Evolutionary conservation across 164 flowering plant genomes (phyloP), one percentile per base, ranked within the genome.

Genomic region (Vitis rupestris): DNA sequence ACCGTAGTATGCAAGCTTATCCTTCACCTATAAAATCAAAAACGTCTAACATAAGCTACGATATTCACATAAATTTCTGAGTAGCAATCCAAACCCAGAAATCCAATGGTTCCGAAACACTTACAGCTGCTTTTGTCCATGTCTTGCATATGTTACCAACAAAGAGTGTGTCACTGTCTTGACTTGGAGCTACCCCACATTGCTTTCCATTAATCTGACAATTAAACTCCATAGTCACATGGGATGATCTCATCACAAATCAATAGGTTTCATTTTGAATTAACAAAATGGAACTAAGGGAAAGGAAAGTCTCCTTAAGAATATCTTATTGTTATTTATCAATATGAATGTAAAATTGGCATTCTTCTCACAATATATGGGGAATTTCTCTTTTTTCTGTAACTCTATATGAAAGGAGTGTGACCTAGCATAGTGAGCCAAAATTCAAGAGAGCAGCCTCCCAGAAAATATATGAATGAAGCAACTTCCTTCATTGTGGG

Each of bases 111-210:
- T n/a, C 50, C 5, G 0, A 11, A 8, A 56, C 61, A 68, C 76
- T 68, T 72, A 72, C 79, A 59, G 44, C 59, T 60, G 54, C 70
- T 55, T 76, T 76, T 10, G 79, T 72, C 79, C 76, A 76, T n/a
- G 76, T 68, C 70, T 69, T 76, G 73, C 79, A 72, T 64, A 72
- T 72, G 66, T 76, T 76, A 30, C 79, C 79, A 47, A 76, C 65
- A 54, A 76, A 76, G n/a, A 76, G 61, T 3, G 79, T 76, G 47
- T 76, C 79, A 59, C 75, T 76, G 49, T 76, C 79, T 48, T 76
- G 75, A 59, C 75, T 72, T 47, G 79, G 79, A 68, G 76, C 54
- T 37, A 72, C 79, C 6, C 79, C 79, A 69, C 75, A 76, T 12
- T 72, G 70, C 70, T 76, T 76, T 19, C 79, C 79, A 65, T 76